Evolutionary conservation across 306 rosid species (phyloP).

Genomic region (Fragaria iinumae): DNA sequence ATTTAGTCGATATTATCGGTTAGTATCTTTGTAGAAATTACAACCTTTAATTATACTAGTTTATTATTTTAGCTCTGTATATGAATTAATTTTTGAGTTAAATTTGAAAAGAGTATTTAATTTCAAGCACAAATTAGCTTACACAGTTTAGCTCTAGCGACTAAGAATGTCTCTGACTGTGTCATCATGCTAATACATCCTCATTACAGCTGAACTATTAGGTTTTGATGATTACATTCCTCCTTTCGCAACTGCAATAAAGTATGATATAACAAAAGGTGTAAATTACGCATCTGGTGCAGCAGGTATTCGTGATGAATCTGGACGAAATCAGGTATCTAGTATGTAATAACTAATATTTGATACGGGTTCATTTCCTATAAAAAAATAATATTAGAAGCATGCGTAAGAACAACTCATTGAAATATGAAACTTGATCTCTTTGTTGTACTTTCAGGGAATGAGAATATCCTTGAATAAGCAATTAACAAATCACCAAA

Average conservation of each 20-base stretch:
- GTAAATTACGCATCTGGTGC: conserved; percentile 29
- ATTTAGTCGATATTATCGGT: conserved; percentile 49
- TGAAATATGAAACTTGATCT: neutral
- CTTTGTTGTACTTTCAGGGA: conserved; percentile 21
- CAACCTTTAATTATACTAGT: neutral
- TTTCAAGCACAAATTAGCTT: too few species aligned
- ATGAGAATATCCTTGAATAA: neutral
- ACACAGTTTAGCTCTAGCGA: too few species aligned
- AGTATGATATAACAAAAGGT: neutral
- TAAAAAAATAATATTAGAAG: neutral
- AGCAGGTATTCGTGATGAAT: conserved; percentile 13
- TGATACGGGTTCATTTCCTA: neutral
- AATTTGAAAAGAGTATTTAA: too few species aligned
- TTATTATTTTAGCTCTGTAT: neutral
- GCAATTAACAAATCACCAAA: conserved; percentile 27
- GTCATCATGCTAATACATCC: neutral
- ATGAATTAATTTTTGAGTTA: too few species aligned
- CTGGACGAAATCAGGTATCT: conserved; percentile 6
- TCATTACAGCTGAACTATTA: conserved; percentile 47
- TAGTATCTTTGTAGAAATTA: neutral
- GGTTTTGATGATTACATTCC: conserved; percentile 57
- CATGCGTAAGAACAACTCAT: neutral
- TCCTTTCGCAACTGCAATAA: conserved; percentile 34
- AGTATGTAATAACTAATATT: neutral
- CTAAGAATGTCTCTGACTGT: too few species aligned